Percentiles rank a stretch among this genome's conserved stretches.
Evolutionary conservation across 345 rosid genomes (phyloP).

Genomic region (Sonneratia caseolaris): DNA sequence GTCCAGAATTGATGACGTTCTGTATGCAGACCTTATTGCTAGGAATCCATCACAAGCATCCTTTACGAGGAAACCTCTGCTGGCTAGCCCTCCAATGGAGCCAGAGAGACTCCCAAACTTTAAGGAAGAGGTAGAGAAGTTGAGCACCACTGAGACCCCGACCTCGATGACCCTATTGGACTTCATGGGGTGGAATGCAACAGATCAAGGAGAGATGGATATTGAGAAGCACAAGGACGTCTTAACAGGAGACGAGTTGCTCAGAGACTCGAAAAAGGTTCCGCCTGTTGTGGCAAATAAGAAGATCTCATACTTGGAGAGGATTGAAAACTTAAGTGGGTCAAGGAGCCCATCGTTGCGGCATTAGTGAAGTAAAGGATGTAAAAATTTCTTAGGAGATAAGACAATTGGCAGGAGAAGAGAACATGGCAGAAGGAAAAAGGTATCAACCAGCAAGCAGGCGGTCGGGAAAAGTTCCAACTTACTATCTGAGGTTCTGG

Average conservation of each 20-base stretch:
- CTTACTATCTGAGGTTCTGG: not conserved
- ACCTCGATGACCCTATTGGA: constrained; percentile 47
- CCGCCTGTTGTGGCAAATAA: constrained; percentile 29
- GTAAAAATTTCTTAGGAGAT: not conserved
- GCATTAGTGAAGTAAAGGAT: constrained; percentile 22
- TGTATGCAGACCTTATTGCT: constrained; percentile 43
- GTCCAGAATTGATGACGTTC: constrained; percentile 76
- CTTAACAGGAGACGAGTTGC: constrained; percentile 16
- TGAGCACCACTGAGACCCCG: constrained; percentile 18
- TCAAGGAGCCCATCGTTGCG: constrained; percentile 67
- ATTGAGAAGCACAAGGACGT: not conserved
- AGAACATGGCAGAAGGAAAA: too few species aligned
- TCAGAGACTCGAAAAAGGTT: constrained; percentile 27
- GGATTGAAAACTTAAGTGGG: constrained; percentile 39
- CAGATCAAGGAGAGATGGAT: constrained; percentile 26
- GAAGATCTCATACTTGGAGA: constrained; percentile 50
- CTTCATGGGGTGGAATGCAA: constrained; percentile 64
- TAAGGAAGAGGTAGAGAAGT: constrained; percentile 16
- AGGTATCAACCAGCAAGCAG: not conserved
- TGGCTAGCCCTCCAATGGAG: constrained; percentile 6
- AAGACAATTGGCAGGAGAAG: not conserved
- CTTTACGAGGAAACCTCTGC: constrained; percentile 22
- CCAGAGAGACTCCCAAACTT: not conserved
- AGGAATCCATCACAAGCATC: constrained; percentile 44
- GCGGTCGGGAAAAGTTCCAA: not conserved